Percentiles rank a stretch among this genome's conserved stretches.
phyloP scores from a whole-genome alignment of 2,329 filamentous ascomycete species.

The Penicillium sp. region DNA sequence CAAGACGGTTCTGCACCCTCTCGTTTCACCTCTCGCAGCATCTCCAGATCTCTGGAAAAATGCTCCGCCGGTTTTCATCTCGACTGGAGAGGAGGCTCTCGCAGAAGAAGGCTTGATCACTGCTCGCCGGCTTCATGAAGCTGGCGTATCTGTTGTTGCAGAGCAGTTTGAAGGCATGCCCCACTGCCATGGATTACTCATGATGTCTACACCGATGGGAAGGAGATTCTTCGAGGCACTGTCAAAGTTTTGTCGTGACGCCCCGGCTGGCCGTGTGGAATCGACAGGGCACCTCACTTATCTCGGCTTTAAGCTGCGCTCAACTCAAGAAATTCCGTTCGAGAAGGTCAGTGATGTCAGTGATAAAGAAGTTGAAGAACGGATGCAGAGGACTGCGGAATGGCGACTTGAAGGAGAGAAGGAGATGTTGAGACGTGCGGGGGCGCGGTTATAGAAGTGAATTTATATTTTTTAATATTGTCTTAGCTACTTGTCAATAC shows the following conservation, averaged over 20 bases:
- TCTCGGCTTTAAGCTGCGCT: slow-evolving; percentile 34
- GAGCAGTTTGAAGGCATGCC: slow-evolving; percentile 53
- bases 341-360: slow-evolving; percentile 36
- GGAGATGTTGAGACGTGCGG: slow-evolving; percentile 36
- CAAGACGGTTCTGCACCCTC: slow-evolving; percentile 42
- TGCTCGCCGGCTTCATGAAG: slow-evolving; percentile 45
- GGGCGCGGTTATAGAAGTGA: slow-evolving; percentile 32
- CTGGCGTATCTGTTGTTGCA: slow-evolving; percentile 41
- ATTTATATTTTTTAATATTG: background rate
- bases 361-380: slow-evolving; percentile 42
- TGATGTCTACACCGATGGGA: slow-evolving; percentile 53
- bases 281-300: slow-evolving; percentile 37
- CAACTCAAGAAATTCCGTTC: slow-evolving; percentile 36
- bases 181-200: slow-evolving; percentile 60
- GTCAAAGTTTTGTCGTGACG: slow-evolving; percentile 56
- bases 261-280: slow-evolving; percentile 32
- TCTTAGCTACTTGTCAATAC: too few relatives aligned
- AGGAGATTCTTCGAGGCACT: slow-evolving; percentile 60
- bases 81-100: slow-evolving; percentile 47
- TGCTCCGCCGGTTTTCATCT: slow-evolving; percentile 47
- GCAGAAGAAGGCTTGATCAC: slow-evolving; percentile 46
- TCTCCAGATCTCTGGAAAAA: slow-evolving; percentile 44
- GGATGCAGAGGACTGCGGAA: slow-evolving; percentile 32
- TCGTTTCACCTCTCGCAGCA: slow-evolving; percentile 45
- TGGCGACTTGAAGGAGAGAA: slow-evolving; percentile 42